Conservation (phyloP, 768 basidiomycete genomes). For the Trametes coccinea region DNA sequence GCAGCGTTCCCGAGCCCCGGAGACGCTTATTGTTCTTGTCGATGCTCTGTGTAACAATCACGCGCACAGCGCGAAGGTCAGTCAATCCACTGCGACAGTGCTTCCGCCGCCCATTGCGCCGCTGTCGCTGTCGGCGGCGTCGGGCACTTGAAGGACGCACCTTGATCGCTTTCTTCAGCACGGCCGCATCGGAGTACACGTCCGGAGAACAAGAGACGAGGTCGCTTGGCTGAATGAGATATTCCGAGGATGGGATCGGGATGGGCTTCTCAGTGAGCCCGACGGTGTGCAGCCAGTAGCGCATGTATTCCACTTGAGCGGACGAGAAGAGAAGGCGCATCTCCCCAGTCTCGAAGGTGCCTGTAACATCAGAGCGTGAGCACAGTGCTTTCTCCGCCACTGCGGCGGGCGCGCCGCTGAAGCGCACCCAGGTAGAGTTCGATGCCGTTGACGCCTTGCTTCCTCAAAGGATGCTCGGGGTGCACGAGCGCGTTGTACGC, state of each 20-base stretch:
- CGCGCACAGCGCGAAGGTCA: neutral
- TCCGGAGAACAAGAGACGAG: conserved; percentile 61
- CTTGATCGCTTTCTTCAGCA: conserved; percentile 61
- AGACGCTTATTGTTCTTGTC: conserved; percentile 80
- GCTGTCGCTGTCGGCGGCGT: conserved; percentile 2
- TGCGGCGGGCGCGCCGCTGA: neutral
- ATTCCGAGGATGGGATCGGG: conserved; percentile 77
- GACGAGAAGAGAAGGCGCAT: conserved; percentile 81
- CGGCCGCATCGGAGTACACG: conserved; percentile 52
- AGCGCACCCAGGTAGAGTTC: conserved; percentile 67
- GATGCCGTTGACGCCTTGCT: conserved; percentile 61
- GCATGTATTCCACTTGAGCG: conserved; percentile 79
- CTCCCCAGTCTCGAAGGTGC: conserved; percentile 70
- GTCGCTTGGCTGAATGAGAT: conserved; percentile 61
- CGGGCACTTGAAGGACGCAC: conserved; percentile 34
- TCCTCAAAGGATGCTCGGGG: conserved; percentile 70
- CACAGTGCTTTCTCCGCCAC: neutral
- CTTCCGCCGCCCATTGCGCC: neutral
- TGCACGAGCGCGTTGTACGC: conserved; percentile 70
- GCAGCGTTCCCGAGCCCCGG: conserved; percentile 58
- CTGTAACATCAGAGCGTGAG: conserved; percentile 34
- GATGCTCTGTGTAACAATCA: conserved; percentile 50
- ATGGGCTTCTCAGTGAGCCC: conserved; percentile 61
- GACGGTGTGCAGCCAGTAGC: conserved; percentile 82
- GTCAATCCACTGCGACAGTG: neutral